Conservation (phyloP, 2,329 filamentous ascomycete species). For the Ophiostoma ips region DNA sequence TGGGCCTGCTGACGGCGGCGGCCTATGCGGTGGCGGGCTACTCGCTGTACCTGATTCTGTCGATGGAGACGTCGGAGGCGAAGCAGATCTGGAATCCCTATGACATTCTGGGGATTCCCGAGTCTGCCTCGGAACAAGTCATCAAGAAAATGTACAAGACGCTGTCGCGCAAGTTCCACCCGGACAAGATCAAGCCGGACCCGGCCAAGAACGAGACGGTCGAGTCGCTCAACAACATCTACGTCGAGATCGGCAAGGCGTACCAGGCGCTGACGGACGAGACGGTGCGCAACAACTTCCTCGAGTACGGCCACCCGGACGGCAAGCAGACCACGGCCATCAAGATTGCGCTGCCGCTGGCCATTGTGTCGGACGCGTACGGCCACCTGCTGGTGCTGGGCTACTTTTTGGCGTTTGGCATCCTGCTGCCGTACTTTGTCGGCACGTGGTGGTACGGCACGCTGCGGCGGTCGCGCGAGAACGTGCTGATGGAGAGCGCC, state of each 20-base stretch:
- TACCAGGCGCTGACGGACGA: conserved; percentile 98
- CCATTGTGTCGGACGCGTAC: conserved; percentile 84
- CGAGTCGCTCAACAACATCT: conserved; percentile 72
- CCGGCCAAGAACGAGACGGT: conserved; percentile 75
- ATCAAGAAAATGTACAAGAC: conserved; percentile 87
- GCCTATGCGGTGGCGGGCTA: conserved; percentile 77
- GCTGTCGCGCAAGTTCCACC: conserved; percentile 75
- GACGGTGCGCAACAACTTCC: conserved; percentile 91
- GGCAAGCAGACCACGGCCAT: conserved; percentile 98
- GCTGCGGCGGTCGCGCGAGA: conserved; percentile 83
- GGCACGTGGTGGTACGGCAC: conserved; percentile 99
- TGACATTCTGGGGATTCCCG: conserved; percentile 72
- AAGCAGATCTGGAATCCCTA: conserved; percentile 93
- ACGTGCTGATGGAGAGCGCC: conserved; percentile 81
- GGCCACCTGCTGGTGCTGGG: conserved; percentile 89
- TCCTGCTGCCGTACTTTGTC: conserved; percentile 82
- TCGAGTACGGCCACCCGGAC: conserved; percentile 90
- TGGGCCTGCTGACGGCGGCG: conserved; percentile 57
- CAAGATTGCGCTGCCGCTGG: conserved; percentile 85
- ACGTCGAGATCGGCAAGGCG: conserved; percentile 91
- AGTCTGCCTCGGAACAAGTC: conserved; percentile 73
- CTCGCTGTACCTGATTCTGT: conserved; percentile 83
- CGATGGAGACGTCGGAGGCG: conserved; percentile 50
- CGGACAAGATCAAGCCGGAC: conserved; percentile 82
- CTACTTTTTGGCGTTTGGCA: conserved; percentile 77